Conservation (phyloP, 208 protist genomes). For the Wallacemonas sp. region DNA sequence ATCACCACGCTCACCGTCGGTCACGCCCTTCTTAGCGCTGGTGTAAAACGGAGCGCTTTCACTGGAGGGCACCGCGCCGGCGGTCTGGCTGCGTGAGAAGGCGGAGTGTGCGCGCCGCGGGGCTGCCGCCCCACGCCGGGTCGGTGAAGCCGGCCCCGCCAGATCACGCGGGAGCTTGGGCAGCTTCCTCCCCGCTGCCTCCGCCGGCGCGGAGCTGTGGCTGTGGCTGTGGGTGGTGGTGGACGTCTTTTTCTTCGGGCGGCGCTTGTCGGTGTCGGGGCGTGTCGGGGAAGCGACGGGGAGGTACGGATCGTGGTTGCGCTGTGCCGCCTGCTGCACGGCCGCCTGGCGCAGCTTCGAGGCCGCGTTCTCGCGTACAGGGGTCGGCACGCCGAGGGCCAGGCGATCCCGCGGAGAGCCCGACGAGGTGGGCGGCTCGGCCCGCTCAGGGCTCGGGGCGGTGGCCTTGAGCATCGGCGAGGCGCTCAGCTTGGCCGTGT, state of each 20-base stretch:
- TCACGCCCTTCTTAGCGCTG: too few species aligned
- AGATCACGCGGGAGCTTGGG: not conserved
- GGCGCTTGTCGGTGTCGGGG: constrained; percentile 4
- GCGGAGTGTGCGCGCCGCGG: not conserved
- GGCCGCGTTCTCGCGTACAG: constrained; percentile 33
- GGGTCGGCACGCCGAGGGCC: not conserved
- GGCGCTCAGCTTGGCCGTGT: constrained; percentile 11
- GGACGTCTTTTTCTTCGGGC: constrained; percentile 4
- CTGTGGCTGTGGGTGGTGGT: too few species aligned
- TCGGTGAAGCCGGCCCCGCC: not conserved
- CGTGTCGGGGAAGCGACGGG: constrained; percentile 5
- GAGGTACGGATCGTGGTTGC: constrained; percentile 5
- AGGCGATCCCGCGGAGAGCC: not conserved
- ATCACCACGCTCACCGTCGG: not conserved
- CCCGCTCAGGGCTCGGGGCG: constrained; percentile 7
- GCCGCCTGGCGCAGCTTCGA: constrained; percentile 22
- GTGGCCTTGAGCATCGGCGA: constrained; percentile 12
- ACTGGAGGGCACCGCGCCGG: not conserved
- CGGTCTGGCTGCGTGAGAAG: constrained; percentile 14
- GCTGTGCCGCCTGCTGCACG: not conserved
- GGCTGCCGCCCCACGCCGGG: not conserved
- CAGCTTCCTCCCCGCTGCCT: not conserved
- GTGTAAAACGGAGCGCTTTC: not conserved
- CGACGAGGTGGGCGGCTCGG: not conserved
- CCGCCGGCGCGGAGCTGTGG: not conserved